Percentiles rank a stretch among this genome's conserved stretches.
Evolutionary conservation across 2,329 filamentous ascomycete genomes (phyloP).

Genomic region (Mollisiaceae sp.): DNA sequence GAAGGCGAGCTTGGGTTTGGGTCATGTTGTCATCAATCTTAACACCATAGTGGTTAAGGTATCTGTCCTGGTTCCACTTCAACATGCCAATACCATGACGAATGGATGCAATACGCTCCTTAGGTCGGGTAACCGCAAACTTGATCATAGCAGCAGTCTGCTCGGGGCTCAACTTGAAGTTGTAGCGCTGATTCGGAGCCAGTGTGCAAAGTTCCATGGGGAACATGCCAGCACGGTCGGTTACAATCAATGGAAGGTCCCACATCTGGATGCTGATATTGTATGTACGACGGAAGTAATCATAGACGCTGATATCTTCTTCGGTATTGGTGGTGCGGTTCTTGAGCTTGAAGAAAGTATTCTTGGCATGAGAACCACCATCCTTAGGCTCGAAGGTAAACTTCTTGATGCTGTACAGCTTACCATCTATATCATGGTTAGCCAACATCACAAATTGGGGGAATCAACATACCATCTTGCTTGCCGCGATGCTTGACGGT

Average conservation of each 20-base stretch:
- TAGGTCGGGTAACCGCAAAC: constrained; percentile 82
- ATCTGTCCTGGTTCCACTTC: constrained; percentile 70
- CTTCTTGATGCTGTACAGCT: constrained; percentile 57
- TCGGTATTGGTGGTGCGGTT: constrained; percentile 49
- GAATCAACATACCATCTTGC: constrained; percentile 37
- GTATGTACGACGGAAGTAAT: constrained; percentile 64
- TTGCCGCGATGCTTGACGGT: constrained; percentile 59
- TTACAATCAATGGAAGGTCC: constrained; percentile 62
- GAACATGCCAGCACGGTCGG: constrained; percentile 58
- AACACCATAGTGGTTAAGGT: constrained; percentile 76
- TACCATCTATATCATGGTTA: constrained; percentile 43
- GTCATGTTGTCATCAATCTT: constrained; percentile 69
- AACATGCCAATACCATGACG: constrained; percentile 69
- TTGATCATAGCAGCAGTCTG: constrained; percentile 87
- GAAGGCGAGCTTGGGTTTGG: constrained; percentile 69
- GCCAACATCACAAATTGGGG: neutral
- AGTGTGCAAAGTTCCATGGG: constrained; percentile 66
- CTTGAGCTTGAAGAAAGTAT: constrained; percentile 60
- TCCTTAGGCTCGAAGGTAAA: constrained; percentile 50
- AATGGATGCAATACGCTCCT: constrained; percentile 71
- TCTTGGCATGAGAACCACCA: constrained; percentile 55
- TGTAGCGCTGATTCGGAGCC: constrained; percentile 62
- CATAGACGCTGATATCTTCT: constrained; percentile 47
- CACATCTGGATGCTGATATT: constrained; percentile 53
- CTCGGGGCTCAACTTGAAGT: constrained; percentile 62